phyloP scores from a whole-genome alignment of 2,329 filamentous ascomycete species.

The Cercospora citrullina region DNA sequence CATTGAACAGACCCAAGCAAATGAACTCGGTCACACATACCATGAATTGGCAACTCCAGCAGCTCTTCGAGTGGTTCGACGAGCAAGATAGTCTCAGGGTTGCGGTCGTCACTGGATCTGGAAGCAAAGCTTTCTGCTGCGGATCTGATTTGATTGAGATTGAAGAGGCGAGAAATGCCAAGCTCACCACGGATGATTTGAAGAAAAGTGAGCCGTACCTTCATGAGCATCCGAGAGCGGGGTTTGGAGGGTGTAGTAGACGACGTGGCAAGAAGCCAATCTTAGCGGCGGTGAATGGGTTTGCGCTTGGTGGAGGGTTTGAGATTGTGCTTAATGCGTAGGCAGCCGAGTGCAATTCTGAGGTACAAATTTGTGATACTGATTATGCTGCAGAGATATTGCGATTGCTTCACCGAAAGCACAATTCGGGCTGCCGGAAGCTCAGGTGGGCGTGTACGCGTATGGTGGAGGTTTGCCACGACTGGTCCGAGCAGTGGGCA shows the following conservation, averaged over 20 bases:
- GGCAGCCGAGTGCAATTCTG: neutral
- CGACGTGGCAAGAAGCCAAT: slow-evolving; percentile 60
- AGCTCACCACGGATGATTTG: slow-evolving; percentile 18
- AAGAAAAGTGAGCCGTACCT: slow-evolving; percentile 23
- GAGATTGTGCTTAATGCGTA: slow-evolving; percentile 57
- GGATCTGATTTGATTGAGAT: slow-evolving; percentile 57
- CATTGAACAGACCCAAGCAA: slow-evolving; percentile 50
- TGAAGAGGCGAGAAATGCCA: slow-evolving; percentile 21
- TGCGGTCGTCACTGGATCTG: slow-evolving; percentile 52
- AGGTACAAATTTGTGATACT: neutral
- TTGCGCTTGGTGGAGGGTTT: slow-evolving; percentile 57
- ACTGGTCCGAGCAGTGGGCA: slow-evolving; percentile 50
- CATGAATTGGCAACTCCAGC: slow-evolving; percentile 51
- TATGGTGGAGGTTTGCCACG: slow-evolving; percentile 54
- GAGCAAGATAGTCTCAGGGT: slow-evolving; percentile 31
- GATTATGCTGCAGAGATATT: slow-evolving; percentile 43
- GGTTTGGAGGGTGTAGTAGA: slow-evolving; percentile 57
- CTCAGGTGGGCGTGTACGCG: slow-evolving; percentile 53
- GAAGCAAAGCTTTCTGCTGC: slow-evolving; percentile 56
- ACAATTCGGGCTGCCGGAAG: slow-evolving; percentile 55
- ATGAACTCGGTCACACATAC: slow-evolving; percentile 49
- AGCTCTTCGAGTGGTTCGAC: slow-evolving; percentile 57
- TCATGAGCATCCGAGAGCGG: slow-evolving; percentile 37
- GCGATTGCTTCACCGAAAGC: slow-evolving; percentile 54
- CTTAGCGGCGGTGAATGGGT: slow-evolving; percentile 59